Base-by-base conservation (phyloP, 2,329 filamentous ascomycete genomes). In the Fusarium napiforme region DNA sequence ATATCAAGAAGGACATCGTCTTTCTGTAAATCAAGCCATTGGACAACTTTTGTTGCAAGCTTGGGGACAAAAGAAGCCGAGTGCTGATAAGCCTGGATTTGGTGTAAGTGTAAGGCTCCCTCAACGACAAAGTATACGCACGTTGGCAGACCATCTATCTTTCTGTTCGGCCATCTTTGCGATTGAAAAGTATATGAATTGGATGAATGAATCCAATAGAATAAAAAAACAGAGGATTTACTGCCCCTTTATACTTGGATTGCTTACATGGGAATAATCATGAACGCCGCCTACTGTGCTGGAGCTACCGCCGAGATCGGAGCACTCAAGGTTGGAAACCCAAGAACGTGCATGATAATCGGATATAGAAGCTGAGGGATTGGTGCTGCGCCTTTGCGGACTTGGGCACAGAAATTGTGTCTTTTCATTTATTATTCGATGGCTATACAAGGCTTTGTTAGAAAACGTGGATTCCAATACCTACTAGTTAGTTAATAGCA, bases 61-160 rank as follows among this genome's bases (percentile, higher is more conserved):
- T 90, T 88, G 7, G 90, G 90, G 14, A 92, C 90, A 75, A 92
- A 92, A 0, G 88, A 87, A 12, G 90, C 90, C 4, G 89, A 87
- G 65, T 87, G 83, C 67, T 90, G 87, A 77, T 92, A 92, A 37
- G 86, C 86, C 87, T 90, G 67, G 16, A 18, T 5, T 50, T 23
- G 32, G 39, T 78, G 70, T 77, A 74, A 75, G 66, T 71, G 28
- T 40, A 73, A 42, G 50, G 49, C 32, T 32, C 57, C 37, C 28
- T 11, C n/a, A 42, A 8, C 36, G 36, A 10, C 18, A 18, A 75
- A 16, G 52, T 26, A 42, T 59, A 67, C 70, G n/a, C 71, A 79
- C 79, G 49, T 69, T 69, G 30, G 79, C 71, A 47, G 77, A 71
- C 79, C 79, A 80, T 23, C 68, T 66, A 67, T 80, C 79, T 56